Evolutionary conservation across 1,284 basidiomycete species (phyloP).

Genomic region (Hemileia vastatrix): DNA sequence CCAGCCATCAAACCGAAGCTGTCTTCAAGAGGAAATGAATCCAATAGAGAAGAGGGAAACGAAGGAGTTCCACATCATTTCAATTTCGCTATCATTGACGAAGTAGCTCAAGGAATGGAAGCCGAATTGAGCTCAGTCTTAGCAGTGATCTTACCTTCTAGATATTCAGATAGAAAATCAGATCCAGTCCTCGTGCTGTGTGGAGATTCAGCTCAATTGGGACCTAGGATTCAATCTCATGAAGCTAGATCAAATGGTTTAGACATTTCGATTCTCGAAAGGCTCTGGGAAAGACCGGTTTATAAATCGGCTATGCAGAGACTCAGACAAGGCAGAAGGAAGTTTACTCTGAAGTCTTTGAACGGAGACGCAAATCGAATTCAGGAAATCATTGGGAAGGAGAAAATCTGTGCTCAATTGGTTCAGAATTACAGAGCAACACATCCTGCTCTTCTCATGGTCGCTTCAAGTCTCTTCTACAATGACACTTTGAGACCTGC

Average conservation of each 20-base stretch:
- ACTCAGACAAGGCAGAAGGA: constrained; percentile 26
- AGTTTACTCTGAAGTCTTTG: constrained; percentile 13
- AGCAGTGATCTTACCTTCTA: constrained; percentile 35
- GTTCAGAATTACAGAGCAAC: constrained; percentile 45
- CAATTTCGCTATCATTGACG: constrained; percentile 46
- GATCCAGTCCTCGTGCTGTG: constrained; percentile 40
- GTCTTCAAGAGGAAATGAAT: not conserved
- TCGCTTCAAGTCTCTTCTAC: constrained; percentile 46
- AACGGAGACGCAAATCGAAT: not conserved
- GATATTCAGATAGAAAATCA: constrained; percentile 5
- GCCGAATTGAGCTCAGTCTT: constrained; percentile 43
- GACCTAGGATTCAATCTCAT: constrained; percentile 41
- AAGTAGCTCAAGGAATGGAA: constrained; percentile 47
- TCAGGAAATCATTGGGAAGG: not conserved
- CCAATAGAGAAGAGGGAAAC: constrained; percentile 2
- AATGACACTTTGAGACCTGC: constrained; percentile 42
- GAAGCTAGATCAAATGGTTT: constrained; percentile 40
- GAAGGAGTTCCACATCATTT: constrained; percentile 38
- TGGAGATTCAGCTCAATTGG: constrained; percentile 46
- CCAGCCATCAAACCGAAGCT: constrained; percentile 32
- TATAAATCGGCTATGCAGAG: constrained; percentile 31
- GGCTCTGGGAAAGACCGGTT: constrained; percentile 37
- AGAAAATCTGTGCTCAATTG: constrained; percentile 30
- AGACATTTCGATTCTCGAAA: constrained; percentile 45
- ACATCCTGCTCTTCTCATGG: constrained; percentile 45